Conservation (phyloP, 2,329 filamentous ascomycete genomes). For the Hypoxylon sp. region DNA sequence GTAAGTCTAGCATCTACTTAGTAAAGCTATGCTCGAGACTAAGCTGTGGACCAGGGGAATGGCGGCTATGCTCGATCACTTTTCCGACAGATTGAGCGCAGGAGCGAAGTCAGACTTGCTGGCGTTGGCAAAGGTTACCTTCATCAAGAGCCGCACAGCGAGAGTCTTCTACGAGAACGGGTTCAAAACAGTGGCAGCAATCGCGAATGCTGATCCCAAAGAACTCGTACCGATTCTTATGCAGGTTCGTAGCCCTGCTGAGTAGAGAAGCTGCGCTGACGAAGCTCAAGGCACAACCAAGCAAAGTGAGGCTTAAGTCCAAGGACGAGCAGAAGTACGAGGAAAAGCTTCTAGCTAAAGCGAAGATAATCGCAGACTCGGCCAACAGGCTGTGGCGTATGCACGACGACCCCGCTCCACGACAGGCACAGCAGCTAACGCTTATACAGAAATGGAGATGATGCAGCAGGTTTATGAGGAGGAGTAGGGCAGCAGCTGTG, state of each 20-base stretch:
- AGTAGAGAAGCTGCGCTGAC: conserved; percentile 22
- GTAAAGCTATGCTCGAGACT: conserved; percentile 4
- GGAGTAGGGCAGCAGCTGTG: conserved; percentile 42
- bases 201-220: conserved; percentile 73
- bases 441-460: conserved; percentile 56
- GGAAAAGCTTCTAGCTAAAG: conserved; percentile 71
- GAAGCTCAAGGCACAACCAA: conserved; percentile 66
- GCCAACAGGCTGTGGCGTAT: conserved; percentile 75
- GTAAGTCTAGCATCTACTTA: conserved; percentile 48
- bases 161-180: conserved; percentile 79
- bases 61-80: conserved; percentile 76
- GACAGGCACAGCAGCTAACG: conserved; percentile 27
- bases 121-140: conserved; percentile 74
- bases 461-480: conserved; percentile 58
- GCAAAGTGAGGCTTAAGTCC: conserved; percentile 64
- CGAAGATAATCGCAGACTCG: conserved; percentile 71
- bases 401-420: conserved; percentile 41
- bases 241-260: conserved; percentile 59
- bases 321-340: conserved; percentile 66
- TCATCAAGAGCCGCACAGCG: conserved; percentile 79
- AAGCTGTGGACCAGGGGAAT: conserved; percentile 61
- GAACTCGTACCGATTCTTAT: conserved; percentile 76
- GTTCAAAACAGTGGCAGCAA: conserved; percentile 70
- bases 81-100: conserved; percentile 75
- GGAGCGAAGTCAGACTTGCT: conserved; percentile 76